Evolutionary conservation across 306 rosid species (phyloP).

Genomic region (Dryas drummondii): DNA sequence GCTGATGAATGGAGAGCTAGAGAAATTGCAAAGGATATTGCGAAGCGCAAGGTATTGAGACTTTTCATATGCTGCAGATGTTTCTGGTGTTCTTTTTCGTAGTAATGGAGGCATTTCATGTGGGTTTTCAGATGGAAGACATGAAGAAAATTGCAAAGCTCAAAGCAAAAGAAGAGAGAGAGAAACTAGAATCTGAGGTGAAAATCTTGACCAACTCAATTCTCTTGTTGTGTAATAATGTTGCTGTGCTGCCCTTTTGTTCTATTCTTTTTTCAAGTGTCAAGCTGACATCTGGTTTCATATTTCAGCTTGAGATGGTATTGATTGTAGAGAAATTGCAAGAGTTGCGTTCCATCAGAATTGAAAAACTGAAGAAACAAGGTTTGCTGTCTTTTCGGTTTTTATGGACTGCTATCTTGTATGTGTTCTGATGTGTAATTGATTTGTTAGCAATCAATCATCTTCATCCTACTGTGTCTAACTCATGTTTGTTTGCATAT

Average conservation of each 20-base stretch:
- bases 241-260: neutral
- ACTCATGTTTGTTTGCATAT: slow-evolving; percentile 16
- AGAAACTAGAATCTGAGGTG: slow-evolving; percentile 78
- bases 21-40: slow-evolving; percentile 83
- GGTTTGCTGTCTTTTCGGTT: slow-evolving; percentile 33
- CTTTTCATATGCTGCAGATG: neutral
- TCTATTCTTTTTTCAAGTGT: neutral
- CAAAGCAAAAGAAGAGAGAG: slow-evolving; percentile 87
- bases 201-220: neutral
- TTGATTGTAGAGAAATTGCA: slow-evolving; percentile 84
- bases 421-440: neutral
- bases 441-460: neutral
- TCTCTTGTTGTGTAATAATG: neutral
- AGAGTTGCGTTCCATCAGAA: slow-evolving; percentile 78
- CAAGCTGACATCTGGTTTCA: slow-evolving; percentile 10
- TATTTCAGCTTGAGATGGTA: slow-evolving; percentile 72
- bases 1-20: slow-evolving; percentile 93
- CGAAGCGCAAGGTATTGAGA: slow-evolving; percentile 62
- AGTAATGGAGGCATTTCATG: slow-evolving; percentile 6
- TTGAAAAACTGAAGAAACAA: slow-evolving; percentile 85
- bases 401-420: neutral
- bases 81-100: neutral
- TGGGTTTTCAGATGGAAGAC: slow-evolving; percentile 65
- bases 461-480: neutral
- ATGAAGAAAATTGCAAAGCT: slow-evolving; percentile 82